Evolutionary conservation across 176 grass and related monocot genomes (phyloP).

Genomic region (Eragrostis curvula): DNA sequence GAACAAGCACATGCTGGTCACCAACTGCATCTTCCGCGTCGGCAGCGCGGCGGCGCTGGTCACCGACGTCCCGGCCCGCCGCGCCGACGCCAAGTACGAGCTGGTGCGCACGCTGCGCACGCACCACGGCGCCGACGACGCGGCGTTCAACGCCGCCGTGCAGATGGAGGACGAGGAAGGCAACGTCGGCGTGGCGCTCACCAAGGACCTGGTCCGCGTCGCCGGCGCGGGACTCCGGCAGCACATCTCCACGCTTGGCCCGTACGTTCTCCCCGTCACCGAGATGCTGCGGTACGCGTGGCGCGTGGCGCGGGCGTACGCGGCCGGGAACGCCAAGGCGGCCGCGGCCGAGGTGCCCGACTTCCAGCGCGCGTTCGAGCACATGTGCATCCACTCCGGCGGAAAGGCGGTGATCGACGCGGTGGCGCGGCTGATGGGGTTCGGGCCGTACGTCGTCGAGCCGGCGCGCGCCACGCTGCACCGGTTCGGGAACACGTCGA

Average conservation of each 20-base stretch:
- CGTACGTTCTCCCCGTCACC: conserved; percentile 55
- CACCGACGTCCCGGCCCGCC: conserved; percentile 55
- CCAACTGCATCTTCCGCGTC: conserved; percentile 92
- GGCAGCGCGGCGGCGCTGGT: conserved; percentile 72
- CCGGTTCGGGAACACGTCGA: conserved; percentile 92
- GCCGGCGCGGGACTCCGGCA: conserved; percentile 59
- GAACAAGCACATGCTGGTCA: conserved; percentile 93
- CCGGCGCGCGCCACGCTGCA: conserved; percentile 72
- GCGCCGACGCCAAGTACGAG: conserved; percentile 67
- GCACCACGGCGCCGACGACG: conserved; percentile 86
- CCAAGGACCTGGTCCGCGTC: conserved; percentile 78
- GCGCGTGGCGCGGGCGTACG: conserved; percentile 38
- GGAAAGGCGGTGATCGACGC: conserved; percentile 91
- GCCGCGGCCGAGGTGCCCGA: conserved; percentile 57
- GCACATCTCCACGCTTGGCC: conserved; percentile 69
- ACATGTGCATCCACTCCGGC: conserved; percentile 91
- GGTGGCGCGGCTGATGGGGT: conserved; percentile 72
- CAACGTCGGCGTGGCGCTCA: conserved; percentile 74
- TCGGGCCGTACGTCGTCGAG: conserved; percentile 53
- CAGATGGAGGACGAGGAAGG: conserved; percentile 86
- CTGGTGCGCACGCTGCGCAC: conserved; percentile 76
- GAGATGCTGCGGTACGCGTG: conserved; percentile 66
- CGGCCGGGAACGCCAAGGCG: conserved; percentile 36
- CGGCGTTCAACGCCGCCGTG: conserved; percentile 56
- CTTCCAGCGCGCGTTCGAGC: conserved; percentile 84